Conservation (phyloP, 148 eudicot species). For the Gaultheria prostrata region DNA sequence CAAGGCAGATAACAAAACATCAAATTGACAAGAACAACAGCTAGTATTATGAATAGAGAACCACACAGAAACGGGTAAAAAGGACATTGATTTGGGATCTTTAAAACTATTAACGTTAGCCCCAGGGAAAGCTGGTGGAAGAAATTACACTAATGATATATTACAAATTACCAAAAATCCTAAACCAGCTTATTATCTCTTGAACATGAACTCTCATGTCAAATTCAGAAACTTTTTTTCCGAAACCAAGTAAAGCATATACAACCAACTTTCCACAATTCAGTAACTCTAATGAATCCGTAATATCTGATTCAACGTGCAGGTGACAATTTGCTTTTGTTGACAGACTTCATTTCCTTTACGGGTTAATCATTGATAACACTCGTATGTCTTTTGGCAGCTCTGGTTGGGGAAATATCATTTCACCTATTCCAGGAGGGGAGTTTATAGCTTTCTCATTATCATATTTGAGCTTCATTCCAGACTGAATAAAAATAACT, state of each 20-base stretch:
- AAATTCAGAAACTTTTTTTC: neutral
- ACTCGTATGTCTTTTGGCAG: neutral
- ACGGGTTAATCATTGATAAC: neutral
- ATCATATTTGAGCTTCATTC: neutral
- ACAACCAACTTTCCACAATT: neutral
- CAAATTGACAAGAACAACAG: constrained; percentile 1
- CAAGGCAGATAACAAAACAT: neutral
- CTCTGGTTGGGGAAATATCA: neutral
- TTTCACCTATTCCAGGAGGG: neutral
- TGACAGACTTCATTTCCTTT: neutral
- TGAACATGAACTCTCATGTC: neutral
- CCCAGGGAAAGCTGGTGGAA: neutral
- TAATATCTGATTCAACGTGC: neutral
- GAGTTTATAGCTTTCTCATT: neutral
- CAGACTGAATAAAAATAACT: neutral
- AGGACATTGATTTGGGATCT: neutral
- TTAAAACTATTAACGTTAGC: neutral
- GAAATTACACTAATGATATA: neutral
- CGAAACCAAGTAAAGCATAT: neutral
- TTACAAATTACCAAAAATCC: neutral
- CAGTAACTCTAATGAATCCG: neutral
- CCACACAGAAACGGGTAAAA: neutral
- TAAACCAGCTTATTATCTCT: neutral
- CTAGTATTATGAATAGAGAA: neutral
- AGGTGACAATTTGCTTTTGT: neutral